Conservation (phyloP, 768 basidiomycete genomes). For the Kwoniella pini region DNA sequence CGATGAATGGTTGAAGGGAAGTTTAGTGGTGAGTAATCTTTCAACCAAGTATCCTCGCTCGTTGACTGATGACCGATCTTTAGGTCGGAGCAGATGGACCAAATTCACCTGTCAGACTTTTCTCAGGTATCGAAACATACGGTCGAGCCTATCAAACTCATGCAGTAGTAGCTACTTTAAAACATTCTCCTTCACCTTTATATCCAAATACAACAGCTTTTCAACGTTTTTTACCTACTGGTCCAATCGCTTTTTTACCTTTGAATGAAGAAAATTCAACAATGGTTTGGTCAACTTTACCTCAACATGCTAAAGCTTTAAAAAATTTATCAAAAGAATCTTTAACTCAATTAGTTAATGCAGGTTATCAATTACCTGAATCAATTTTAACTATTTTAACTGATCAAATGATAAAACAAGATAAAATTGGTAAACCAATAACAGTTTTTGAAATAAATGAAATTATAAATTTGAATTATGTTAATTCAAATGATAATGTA, state of each 20-base stretch:
- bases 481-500: constrained; percentile 51
- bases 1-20: constrained; percentile 64
- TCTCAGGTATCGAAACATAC: constrained; percentile 78
- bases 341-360: constrained; percentile 77
- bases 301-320: constrained; percentile 71
- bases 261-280: constrained; percentile 76
- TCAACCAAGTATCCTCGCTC: neutral
- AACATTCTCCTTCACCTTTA: constrained; percentile 64
- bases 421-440: constrained; percentile 44
- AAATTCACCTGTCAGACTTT: constrained; percentile 88
- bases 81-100: constrained; percentile 91
- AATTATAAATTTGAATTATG: neutral
- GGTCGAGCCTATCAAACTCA: constrained; percentile 90
- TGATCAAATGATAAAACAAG: constrained; percentile 27
- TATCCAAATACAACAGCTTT: constrained; percentile 73
- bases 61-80: neutral
- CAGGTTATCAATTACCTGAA: constrained; percentile 68
- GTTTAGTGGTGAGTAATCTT: constrained; percentile 66
- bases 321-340: constrained; percentile 66
- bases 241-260: constrained; percentile 93
- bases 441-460: constrained; percentile 58
- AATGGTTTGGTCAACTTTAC: constrained; percentile 90
- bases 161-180: constrained; percentile 84
- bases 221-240: constrained; percentile 91
- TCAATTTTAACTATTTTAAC: constrained; percentile 36